A percentile compares a stretch with the other conserved stretches of the same genome.
These are phyloP conservation scores for Penicillium sp. DNA, from an alignment of 2,329 filamentous ascomycete genomes.

Conservation along the genomic window DNA sequence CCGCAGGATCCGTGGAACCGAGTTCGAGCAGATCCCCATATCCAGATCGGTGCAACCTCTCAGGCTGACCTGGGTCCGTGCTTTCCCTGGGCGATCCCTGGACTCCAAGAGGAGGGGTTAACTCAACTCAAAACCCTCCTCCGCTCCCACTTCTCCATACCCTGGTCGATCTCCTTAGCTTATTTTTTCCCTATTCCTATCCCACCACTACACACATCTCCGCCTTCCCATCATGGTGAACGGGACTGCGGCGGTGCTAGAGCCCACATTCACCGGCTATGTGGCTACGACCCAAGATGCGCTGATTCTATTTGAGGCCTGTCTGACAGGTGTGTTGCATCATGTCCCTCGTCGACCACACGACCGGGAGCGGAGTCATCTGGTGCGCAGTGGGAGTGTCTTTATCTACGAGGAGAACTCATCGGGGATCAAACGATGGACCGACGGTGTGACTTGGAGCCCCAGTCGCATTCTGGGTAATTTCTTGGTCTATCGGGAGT, in stretches of 20 bases:
- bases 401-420: slow-evolving; percentile 92
- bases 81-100: slow-evolving; percentile 22
- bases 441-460: slow-evolving; percentile 87
- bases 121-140: slow-evolving; percentile 20
- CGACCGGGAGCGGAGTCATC: slow-evolving; percentile 73
- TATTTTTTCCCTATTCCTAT: slow-evolving; percentile 1
- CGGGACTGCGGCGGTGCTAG: slow-evolving; percentile 51
- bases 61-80: slow-evolving; percentile 25
- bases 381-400: slow-evolving; percentile 81
- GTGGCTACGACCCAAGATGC: slow-evolving; percentile 73
- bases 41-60: slow-evolving; percentile 25
- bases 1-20: slow-evolving; percentile 28
- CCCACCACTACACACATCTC: neutral
- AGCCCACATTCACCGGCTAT: slow-evolving; percentile 68
- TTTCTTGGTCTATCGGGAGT: slow-evolving; percentile 81
- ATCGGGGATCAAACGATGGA: slow-evolving; percentile 92
- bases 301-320: slow-evolving; percentile 77
- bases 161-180: slow-evolving; percentile 6
- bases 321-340: slow-evolving; percentile 66
- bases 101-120: slow-evolving; percentile 22
- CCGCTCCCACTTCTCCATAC: slow-evolving; percentile 6
- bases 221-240: slow-evolving; percentile 40
- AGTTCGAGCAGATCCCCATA: slow-evolving; percentile 24
- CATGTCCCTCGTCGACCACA: slow-evolving; percentile 84
- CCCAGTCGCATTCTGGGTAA: slow-evolving; percentile 83